Evolutionary conservation across 2,329 filamentous ascomycete genomes (phyloP).

Genomic region (Chaetomium sp.): DNA sequence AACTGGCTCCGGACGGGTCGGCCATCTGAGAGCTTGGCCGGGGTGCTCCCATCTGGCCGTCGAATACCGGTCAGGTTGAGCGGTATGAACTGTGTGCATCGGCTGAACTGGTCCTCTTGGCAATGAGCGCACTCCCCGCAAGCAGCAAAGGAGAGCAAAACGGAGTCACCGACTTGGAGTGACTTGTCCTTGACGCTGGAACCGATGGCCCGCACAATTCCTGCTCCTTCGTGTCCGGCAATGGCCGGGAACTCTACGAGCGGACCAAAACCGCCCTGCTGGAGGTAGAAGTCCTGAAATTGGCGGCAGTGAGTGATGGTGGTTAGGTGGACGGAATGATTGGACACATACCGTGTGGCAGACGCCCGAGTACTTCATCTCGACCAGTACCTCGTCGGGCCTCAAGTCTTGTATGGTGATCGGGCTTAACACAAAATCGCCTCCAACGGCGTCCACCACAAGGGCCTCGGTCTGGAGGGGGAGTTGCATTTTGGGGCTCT

Average conservation of each 20-base stretch:
- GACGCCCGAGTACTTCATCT: constrained; percentile 40
- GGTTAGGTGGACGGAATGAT: neutral
- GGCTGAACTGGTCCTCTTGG: constrained; percentile 34
- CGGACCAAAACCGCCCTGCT: constrained; percentile 34
- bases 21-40: constrained; percentile 10
- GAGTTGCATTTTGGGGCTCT: constrained; percentile 14
- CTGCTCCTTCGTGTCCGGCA: constrained; percentile 37
- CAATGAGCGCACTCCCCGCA: constrained; percentile 42
- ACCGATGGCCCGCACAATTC: constrained; percentile 39
- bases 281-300: constrained; percentile 36
- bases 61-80: constrained; percentile 35
- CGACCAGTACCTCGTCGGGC: constrained; percentile 30
- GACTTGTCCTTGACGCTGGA: constrained; percentile 34
- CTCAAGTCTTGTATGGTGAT: constrained; percentile 25
- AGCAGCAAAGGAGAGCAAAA: constrained; percentile 41
- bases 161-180: constrained; percentile 40
- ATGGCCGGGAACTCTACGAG: constrained; percentile 38
- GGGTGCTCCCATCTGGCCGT: constrained; percentile 18
- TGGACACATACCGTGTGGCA: constrained; percentile 36
- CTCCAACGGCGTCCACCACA: constrained; percentile 16
- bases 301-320: neutral
- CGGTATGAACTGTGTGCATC: constrained; percentile 35
- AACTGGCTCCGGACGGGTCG: constrained; percentile 37
- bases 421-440: constrained; percentile 20
- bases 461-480: constrained; percentile 26